phyloP scores from a whole-genome alignment of 768 basidiomycete species.

The Strobilomyces confusus region DNA sequence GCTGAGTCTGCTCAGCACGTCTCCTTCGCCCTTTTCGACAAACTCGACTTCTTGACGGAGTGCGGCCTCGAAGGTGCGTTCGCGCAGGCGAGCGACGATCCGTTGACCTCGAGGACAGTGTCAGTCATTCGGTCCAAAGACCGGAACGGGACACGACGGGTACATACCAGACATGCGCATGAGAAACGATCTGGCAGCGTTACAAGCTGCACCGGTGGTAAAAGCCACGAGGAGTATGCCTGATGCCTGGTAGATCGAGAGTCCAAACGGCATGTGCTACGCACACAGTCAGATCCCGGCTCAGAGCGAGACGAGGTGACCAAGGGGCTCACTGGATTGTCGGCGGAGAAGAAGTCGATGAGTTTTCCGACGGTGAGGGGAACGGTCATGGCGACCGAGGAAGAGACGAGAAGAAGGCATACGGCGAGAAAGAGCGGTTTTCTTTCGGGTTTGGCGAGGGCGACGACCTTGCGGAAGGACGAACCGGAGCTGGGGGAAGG shows the following conservation, averaged over 20 bases:
- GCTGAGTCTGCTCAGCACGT: slow-evolving; percentile 86
- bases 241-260: slow-evolving; percentile 80
- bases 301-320: too few species aligned
- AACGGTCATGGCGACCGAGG: slow-evolving; percentile 86
- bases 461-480: slow-evolving; percentile 69
- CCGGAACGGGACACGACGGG: not conserved
- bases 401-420: slow-evolving; percentile 80
- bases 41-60: slow-evolving; percentile 89
- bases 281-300: not conserved
- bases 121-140: not conserved
- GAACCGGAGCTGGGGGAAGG: slow-evolving; percentile 45
- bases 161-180: slow-evolving; percentile 79
- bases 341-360: slow-evolving; percentile 86
- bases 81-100: slow-evolving; percentile 83
- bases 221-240: slow-evolving; percentile 69
- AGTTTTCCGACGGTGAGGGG: slow-evolving; percentile 91
- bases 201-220: slow-evolving; percentile 82
- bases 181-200: slow-evolving; percentile 75
- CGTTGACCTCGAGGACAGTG: slow-evolving; percentile 53
- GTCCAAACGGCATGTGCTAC: slow-evolving; percentile 74
- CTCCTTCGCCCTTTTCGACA: slow-evolving; percentile 89
- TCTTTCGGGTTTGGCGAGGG: slow-evolving; percentile 79
- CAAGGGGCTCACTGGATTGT: slow-evolving; percentile 50
- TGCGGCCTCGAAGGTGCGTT: slow-evolving; percentile 79
- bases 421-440: slow-evolving; percentile 74